A percentile compares a stretch with the other conserved stretches of the same genome.
Conservation (phyloP, 331 rosid genomes). For the Malus hybrid region DNA sequence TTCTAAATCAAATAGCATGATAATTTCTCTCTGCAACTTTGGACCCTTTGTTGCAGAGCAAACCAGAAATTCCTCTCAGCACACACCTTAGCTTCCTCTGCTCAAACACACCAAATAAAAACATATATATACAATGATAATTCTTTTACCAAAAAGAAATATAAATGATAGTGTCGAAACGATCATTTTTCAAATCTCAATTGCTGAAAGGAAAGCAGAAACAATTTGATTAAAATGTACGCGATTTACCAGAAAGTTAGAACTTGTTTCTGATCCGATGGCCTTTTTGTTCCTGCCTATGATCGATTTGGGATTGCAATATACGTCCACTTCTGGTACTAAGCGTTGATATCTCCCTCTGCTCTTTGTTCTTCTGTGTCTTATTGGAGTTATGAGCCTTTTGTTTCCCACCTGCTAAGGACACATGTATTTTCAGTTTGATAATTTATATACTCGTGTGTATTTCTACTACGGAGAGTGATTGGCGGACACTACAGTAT, state of each 20-base stretch:
- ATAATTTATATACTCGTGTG: not conserved
- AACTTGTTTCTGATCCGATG: not conserved
- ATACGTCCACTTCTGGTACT: constrained; percentile 19
- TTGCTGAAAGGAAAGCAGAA: no score
- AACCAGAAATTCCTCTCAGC: constrained; percentile 39
- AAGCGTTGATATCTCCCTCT: constrained; percentile 19
- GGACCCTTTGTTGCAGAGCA: constrained; percentile 13
- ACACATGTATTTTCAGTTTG: not conserved
- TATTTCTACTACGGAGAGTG: not conserved
- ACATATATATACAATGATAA: not conserved
- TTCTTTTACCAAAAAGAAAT: no score
- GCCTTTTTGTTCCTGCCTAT: constrained; percentile 15
- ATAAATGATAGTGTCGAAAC: no score
- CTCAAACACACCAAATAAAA: not conserved
- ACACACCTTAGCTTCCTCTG: constrained; percentile 43
- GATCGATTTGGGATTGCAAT: constrained; percentile 11
- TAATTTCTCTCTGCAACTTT: constrained; percentile 4
- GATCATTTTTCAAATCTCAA: no score
- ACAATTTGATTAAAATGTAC: not conserved
- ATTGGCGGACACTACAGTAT: not conserved
- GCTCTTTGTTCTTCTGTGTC: constrained; percentile 5
- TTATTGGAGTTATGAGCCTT: constrained; percentile 20
- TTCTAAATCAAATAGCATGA: not conserved
- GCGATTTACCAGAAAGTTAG: constrained; percentile 26
- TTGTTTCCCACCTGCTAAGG: constrained; percentile 6